Evolutionary conservation across 2,329 filamentous ascomycete species (phyloP), one percentile per base, ranked within the genome.

Genomic region (Pseudocercospora pini-densiflorae): DNA sequence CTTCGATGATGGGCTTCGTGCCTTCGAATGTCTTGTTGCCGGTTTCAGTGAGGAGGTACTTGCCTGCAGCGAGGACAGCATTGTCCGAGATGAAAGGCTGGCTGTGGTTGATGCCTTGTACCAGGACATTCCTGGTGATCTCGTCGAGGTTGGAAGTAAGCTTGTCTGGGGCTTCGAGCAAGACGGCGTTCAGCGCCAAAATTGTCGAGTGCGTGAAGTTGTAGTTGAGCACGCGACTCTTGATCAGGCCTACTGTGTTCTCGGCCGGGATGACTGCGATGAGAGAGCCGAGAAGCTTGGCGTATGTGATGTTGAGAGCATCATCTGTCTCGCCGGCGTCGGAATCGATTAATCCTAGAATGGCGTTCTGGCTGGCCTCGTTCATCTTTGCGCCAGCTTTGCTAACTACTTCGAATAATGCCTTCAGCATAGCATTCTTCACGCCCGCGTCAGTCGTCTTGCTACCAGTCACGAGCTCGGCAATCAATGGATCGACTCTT

Each of bases 311-410:
- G 12, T 90, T 90, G 88, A 96, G 94, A 16, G 88, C 77, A 75
- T 88, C 87, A 59, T 79, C 92, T 54, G 86, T 86, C 71, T 92
- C 91, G 67, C 92, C 91, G 3, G 86, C 82, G 68, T 97, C 93
- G 72, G 89, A 89, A 78, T 98, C 95, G 75, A 99, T 97, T 58
- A 99, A 84, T 51, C 88, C 87, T 58, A 99, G 83, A 27, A 99
- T 93, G n/a, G 94, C 89, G 67, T 89, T 87, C 63, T 94, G 89
- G 57, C 94, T 97, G 23, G 89, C 83, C 74, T 98, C 95, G 73
- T 92, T 94, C 95, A 99, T 99, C 80, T 94, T 97, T 65, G 86
- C 86, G 62, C 95, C 95, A 19, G 94, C 94, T 80, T 97, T 97
- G 84, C 92, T 94, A 67, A 99, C 90, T 31, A 99, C 95, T 77